Percentiles rank a stretch among this genome's conserved stretches.
Evolutionary conservation across 2,329 filamentous ascomycete species (phyloP).

Genomic region (Venturiaceae sp.): DNA sequence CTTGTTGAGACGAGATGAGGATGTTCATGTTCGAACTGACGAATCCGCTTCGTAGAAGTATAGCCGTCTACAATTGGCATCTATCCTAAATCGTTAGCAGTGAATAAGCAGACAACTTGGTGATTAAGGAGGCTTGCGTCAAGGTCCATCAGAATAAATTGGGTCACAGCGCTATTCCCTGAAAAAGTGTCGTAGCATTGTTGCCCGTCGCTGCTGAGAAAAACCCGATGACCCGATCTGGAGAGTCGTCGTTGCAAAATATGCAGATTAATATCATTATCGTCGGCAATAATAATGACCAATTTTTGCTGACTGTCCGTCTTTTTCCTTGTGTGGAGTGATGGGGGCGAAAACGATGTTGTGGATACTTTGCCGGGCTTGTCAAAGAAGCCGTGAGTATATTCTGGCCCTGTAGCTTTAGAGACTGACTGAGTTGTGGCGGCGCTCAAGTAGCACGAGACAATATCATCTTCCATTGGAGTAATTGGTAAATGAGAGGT

Average conservation of each 20-base stretch:
- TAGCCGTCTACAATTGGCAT: conserved; percentile 93
- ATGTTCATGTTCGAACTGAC: conserved; percentile 54
- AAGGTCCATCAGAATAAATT: conserved; percentile 86
- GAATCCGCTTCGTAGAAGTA: conserved; percentile 72
- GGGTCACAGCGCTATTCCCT: conserved; percentile 53
- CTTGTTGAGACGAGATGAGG: conserved; percentile 43
- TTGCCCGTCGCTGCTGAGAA: conserved; percentile 70
- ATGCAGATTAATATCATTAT: conserved; percentile 78
- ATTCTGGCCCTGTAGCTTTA: background rate
- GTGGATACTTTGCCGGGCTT: background rate
- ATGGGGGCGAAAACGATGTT: background rate
- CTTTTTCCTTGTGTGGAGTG: conserved; percentile 12
- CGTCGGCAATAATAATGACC: conserved; percentile 70
- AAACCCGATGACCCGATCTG: conserved; percentile 61
- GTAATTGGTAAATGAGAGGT: background rate
- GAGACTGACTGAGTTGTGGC: background rate
- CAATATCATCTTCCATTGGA: background rate
- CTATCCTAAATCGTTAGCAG: conserved; percentile 32
- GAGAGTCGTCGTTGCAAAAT: conserved; percentile 72
- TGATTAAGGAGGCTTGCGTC: conserved; percentile 56
- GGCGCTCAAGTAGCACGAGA: background rate
- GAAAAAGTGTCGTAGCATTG: conserved; percentile 66
- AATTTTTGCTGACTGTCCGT: conserved; percentile 35
- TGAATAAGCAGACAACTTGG: background rate
- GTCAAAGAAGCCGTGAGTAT: background rate